phyloP scores from a whole-genome alignment of 2,329 filamentous ascomycete genomes.

The Pseudogymnoascus sp. region DNA sequence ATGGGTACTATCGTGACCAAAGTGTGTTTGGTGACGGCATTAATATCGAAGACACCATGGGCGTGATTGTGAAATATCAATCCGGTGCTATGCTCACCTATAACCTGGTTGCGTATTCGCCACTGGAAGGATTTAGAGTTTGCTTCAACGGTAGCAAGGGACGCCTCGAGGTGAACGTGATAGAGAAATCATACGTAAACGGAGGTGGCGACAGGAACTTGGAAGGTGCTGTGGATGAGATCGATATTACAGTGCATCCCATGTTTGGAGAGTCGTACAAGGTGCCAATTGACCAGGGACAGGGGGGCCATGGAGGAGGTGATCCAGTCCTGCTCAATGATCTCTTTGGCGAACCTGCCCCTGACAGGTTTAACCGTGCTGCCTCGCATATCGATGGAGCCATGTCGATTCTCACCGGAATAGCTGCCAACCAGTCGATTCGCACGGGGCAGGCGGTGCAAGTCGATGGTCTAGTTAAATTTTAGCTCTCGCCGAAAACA shows the following conservation, averaged over 20 bases:
- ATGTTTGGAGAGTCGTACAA: conserved; percentile 51
- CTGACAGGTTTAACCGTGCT: conserved; percentile 47
- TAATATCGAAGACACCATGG: conserved; percentile 59
- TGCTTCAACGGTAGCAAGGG: conserved; percentile 53
- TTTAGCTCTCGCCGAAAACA: background rate
- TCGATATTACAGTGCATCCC: conserved; percentile 43
- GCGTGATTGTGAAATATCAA: conserved; percentile 49
- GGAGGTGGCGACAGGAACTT: conserved; percentile 50
- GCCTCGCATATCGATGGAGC: conserved; percentile 54
- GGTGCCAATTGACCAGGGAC: conserved; percentile 43
- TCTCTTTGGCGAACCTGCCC: conserved; percentile 46
- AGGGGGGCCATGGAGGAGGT: conserved; percentile 54
- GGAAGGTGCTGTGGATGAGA: conserved; percentile 46
- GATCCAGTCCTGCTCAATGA: conserved; percentile 51
- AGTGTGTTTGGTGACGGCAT: conserved; percentile 57
- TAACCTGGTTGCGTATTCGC: conserved; percentile 52
- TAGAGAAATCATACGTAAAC: conserved; percentile 56
- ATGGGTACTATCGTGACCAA: conserved; percentile 54
- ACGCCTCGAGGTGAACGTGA: conserved; percentile 52
- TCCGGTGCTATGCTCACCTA: conserved; percentile 53
- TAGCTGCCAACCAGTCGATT: conserved; percentile 52
- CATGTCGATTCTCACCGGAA: conserved; percentile 51
- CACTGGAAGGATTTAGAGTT: conserved; percentile 54
- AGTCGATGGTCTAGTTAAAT: conserved; percentile 36
- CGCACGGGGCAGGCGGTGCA: conserved; percentile 49